Evolutionary conservation across 1,284 basidiomycete genomes (phyloP), one percentile per base, ranked within the genome.

Genomic region (Lentinus polychrous): DNA sequence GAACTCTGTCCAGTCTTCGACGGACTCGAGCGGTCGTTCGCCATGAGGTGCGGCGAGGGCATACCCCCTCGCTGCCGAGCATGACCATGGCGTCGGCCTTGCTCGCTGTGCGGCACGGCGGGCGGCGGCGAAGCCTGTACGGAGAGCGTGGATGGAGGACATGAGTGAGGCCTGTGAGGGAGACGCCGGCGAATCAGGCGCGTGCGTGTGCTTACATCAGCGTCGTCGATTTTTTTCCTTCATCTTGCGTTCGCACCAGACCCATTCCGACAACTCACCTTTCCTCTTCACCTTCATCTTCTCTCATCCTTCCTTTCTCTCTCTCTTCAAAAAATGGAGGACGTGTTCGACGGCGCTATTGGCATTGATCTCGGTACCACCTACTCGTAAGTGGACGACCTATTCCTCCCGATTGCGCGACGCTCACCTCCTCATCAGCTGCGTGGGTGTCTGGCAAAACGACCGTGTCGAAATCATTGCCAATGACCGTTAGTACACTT

Each of bases 391-490:
- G 85, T 74, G 38, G 52, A 23, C 7, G 35, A 12, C n/a, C n/a
- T n/a, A 31, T 33, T 31, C 40, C 47, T 39, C 46, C 41, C 46
- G 45, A 5, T 18, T 40, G 39, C 39, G 41, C 31, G 22, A 18
- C 32, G 46, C 31, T 45, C 15, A 51, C 8, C 17, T 33, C 37
- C 17, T 15, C n/a, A 23, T 27, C 58, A 89, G 87, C 43, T 93
- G 94, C 72, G 94, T 96, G 60, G 94, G 92, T 78, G 91, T 95
- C 64, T 95, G 92, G 94, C 91, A 94, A 78, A 94, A 96, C 71
- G 94, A 96, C 81, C 91, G 93, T 65, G 94, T 96, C 64, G 94
- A 95, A 75, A 96, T 97, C 78, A 96, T 96, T 68, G 91, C 93
- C 76, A 95, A 95, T 67, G 92, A 91, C 75, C 88, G 87, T 90